These are phyloP conservation scores for Pseudogymnoascus sp. DNA, from an alignment of 2,329 filamentous ascomycete species.

Conservation along the genomic window DNA sequence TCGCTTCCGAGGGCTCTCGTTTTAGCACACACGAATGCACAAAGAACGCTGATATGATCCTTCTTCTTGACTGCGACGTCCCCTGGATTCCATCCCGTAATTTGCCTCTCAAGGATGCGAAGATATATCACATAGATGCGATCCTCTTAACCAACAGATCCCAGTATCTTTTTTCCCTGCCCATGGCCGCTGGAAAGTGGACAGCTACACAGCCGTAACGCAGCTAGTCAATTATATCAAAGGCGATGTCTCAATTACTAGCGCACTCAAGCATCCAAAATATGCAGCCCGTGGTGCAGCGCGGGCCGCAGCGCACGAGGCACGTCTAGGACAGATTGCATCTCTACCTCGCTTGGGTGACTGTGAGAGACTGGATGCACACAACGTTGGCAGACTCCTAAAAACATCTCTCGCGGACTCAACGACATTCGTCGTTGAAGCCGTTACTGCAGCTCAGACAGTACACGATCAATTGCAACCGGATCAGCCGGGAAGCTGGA, in stretches of 20 bases:
- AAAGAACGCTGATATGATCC: conserved; percentile 50
- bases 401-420: background rate
- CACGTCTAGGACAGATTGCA: conserved; percentile 22
- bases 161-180: conserved; percentile 49
- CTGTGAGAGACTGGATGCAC: conserved; percentile 19
- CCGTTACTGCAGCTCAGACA: background rate
- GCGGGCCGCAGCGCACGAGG: conserved; percentile 18
- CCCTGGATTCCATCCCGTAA: conserved; percentile 60
- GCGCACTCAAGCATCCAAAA: background rate
- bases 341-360: conserved; percentile 20
- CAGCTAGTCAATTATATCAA: conserved; percentile 27
- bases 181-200: conserved; percentile 41
- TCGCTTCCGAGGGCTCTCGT: conserved; percentile 41
- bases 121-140: conserved; percentile 57
- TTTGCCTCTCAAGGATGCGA: conserved; percentile 45
- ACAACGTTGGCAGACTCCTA: background rate
- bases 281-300: conserved; percentile 8
- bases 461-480: background rate
- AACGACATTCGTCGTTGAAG: background rate
- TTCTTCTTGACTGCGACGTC: conserved; percentile 60
- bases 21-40: conserved; percentile 49
- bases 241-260: conserved; percentile 10
- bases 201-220: conserved; percentile 36
- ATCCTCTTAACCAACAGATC: conserved; percentile 55
- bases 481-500: conserved; percentile 36